phyloP scores from a whole-genome alignment of 164 flowering plant genomes.

The Tetrastigma voinierianum region DNA sequence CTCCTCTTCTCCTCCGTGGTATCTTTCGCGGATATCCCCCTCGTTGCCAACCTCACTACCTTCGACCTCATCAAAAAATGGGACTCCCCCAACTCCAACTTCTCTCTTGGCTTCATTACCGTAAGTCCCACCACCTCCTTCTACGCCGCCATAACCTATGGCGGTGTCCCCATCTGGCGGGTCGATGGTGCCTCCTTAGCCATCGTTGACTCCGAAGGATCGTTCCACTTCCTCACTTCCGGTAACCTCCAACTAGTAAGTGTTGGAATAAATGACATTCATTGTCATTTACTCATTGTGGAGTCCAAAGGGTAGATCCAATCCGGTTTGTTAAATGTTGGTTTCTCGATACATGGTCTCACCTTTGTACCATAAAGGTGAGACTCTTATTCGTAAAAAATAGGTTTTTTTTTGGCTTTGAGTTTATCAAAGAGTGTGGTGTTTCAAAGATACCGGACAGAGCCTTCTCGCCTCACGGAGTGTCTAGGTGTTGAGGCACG shows the following conservation, averaged over 20 bases:
- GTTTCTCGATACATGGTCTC: no score
- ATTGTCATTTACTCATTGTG: no score
- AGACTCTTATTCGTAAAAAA: no score
- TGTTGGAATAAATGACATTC: no score
- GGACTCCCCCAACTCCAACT: conserved; percentile 38
- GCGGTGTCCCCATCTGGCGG: conserved; percentile 44
- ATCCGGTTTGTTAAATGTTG: no score
- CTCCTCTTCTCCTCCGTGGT: neutral
- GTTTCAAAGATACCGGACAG: no score
- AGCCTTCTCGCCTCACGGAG: no score
- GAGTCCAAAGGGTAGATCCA: no score
- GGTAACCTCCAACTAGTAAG: conserved; percentile 41
- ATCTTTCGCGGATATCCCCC: conserved; percentile 20
- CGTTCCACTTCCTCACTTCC: conserved; percentile 32
- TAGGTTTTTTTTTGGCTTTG: no score
- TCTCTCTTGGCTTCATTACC: conserved; percentile 40
- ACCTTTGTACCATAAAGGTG: no score
- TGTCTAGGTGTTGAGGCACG: no score
- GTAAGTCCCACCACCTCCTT: conserved; percentile 13
- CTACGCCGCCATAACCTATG: conserved; percentile 37
- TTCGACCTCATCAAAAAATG: conserved; percentile 28
- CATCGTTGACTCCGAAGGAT: conserved; percentile 36
- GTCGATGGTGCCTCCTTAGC: conserved; percentile 23
- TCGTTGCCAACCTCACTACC: conserved; percentile 39
- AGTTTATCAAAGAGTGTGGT: no score